Base-by-base conservation (phyloP, 2,329 filamentous ascomycete species). In the Diaporthe humulicola region DNA sequence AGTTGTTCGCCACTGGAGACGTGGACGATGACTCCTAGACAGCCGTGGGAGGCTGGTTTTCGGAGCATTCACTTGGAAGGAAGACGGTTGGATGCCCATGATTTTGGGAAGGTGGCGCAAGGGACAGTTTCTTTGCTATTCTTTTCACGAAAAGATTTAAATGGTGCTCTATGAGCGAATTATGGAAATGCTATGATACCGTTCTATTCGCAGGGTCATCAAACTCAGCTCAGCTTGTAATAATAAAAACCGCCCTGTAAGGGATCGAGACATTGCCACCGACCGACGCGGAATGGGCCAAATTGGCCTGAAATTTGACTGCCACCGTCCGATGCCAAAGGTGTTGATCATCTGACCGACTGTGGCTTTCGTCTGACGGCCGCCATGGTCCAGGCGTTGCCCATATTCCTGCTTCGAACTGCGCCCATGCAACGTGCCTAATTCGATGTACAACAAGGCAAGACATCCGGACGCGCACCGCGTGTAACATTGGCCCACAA, bases 1-100 rank as follows among this genome's bases (percentile, higher is more conserved):
- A 95, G 83, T 82, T 93, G 40, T 95, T 94, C 78, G 88, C 87
- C n/a, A 91, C 90, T 1, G 90, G 90, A 22, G 84, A 86, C 70
- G 80, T 85, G 28, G 70, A 73, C 30, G 77, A 78, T 45, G 77
- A 78, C 54, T 74, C 77, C 33, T 79, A 77, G 79, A 66, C 38
- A 8, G 12, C 17, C 8, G 3, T 19, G 14, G n/a, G 9, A 54
- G 12, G 10, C 28, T 12, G 2, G 22, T 5, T 33, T 12, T 25
- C 14, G 15, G 8, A 48, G 7, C 3, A 30, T 9, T 36, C 15
- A 28, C 9, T 25, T 28, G 36, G 2, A 33, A 52, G 19, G 3
- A 28, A n/a, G 28, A 36, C 22, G 30, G 19, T 15, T 25, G 2
- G 15, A 28, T 38, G 50, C 25, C 2, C 7, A 5, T 14, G 25